A percentile compares a stretch with the other conserved stretches of the same genome.
These are phyloP conservation scores for Boletus insuetus DNA, from an alignment of 768 basidiomycete genomes.

Conservation along the genomic window DNA sequence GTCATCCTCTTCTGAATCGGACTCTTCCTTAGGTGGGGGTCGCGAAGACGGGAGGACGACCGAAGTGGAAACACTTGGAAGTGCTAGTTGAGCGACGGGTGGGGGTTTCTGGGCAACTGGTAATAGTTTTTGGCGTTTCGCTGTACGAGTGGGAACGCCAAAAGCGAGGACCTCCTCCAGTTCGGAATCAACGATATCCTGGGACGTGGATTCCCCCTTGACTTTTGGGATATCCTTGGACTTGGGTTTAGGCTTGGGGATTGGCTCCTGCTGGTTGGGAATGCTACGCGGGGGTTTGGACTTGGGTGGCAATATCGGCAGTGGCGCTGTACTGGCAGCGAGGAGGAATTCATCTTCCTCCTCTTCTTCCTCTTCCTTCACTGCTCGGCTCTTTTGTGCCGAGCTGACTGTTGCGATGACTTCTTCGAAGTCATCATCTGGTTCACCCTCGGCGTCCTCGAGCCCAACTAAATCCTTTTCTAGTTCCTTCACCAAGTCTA, in stretches of 20 bases:
- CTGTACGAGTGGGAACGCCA: slow-evolving; percentile 41
- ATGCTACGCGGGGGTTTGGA: slow-evolving; percentile 29
- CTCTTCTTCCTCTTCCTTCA: slow-evolving; percentile 23
- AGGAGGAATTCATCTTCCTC: slow-evolving; percentile 35
- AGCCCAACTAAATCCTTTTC: slow-evolving; percentile 27
- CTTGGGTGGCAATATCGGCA: slow-evolving; percentile 31
- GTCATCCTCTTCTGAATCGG: slow-evolving; percentile 47
- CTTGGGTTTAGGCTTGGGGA: slow-evolving; percentile 27
- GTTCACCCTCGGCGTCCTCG: slow-evolving; percentile 39
- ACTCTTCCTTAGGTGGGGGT: slow-evolving; percentile 30
- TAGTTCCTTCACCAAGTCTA: slow-evolving; percentile 29
- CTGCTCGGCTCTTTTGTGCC: slow-evolving; percentile 32
- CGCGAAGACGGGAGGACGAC: slow-evolving; percentile 30
- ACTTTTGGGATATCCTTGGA: slow-evolving; percentile 21
- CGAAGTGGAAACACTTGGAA: slow-evolving; percentile 36
- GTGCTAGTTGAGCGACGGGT: slow-evolving; percentile 32
- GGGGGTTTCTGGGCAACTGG: slow-evolving; percentile 19
- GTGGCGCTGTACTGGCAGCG: slow-evolving; percentile 14
- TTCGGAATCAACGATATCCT: slow-evolving; percentile 27
- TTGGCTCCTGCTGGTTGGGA: slow-evolving; percentile 23
- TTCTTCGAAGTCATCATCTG: slow-evolving; percentile 46
- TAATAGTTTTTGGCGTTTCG: slow-evolving; percentile 32
- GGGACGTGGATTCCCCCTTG: slow-evolving; percentile 20
- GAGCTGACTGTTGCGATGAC: slow-evolving; percentile 32
- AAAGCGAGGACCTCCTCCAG: slow-evolving; percentile 49